A percentile compares a stretch with the other conserved stretches of the same genome.
phyloP scores from a whole-genome alignment of 352 stramenopile genomes.

The Albugo candida region DNA sequence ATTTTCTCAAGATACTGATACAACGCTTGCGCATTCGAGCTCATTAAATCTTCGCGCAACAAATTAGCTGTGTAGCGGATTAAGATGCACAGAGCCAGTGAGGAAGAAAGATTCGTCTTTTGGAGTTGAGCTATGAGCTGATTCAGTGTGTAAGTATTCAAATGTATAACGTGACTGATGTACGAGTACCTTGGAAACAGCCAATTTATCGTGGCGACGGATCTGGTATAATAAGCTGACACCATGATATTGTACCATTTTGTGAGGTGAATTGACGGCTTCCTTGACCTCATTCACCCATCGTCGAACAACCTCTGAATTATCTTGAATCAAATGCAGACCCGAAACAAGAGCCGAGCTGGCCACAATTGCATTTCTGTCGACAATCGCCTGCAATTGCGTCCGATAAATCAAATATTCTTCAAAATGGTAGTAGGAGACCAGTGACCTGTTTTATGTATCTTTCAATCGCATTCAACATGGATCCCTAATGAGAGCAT shows the following conservation, averaged over 20 bases:
- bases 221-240: slow-evolving; percentile 98
- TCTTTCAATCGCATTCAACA: slow-evolving; percentile 82
- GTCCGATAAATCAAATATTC: too few relatives aligned
- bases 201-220: slow-evolving; percentile 95
- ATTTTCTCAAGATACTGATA: slow-evolving; percentile 91
- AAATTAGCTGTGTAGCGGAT: slow-evolving; percentile 93
- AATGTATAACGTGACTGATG: neutral
- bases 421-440: neutral
- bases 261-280: slow-evolving; percentile 85
- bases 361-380: slow-evolving; percentile 92
- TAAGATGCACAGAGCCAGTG: slow-evolving; percentile 90
- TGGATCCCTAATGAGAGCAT: too few relatives aligned
- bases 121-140: slow-evolving; percentile 77
- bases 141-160: too few relatives aligned
- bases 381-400: slow-evolving; percentile 79
- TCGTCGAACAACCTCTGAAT: slow-evolving; percentile 80
- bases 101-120: slow-evolving; percentile 86
- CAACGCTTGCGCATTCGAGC: slow-evolving; percentile 51
- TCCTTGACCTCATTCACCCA: slow-evolving; percentile 98
- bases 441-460: slow-evolving; percentile 92
- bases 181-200: slow-evolving; percentile 83
- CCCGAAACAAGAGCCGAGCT: slow-evolving; percentile 93
- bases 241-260: slow-evolving; percentile 99
- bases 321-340: slow-evolving; percentile 87
- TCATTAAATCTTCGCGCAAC: slow-evolving; percentile 73